Percentiles rank a stretch among this genome's conserved stretches.
Evolutionary conservation across 208 protist genomes (phyloP).

Genomic region (Lotmaria passim): DNA sequence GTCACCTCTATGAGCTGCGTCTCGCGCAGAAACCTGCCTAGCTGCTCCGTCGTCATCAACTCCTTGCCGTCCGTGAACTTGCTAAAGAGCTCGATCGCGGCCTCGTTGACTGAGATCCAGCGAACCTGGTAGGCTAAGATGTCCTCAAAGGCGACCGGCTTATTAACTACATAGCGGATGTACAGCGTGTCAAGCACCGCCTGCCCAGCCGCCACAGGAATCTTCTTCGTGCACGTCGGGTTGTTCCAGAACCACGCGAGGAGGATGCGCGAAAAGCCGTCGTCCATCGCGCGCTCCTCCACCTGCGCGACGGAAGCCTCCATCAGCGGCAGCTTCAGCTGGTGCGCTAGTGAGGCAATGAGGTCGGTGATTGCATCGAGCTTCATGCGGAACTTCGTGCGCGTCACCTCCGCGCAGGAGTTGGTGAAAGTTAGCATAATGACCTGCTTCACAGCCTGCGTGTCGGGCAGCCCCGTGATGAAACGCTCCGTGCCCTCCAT

Average conservation of each 20-base stretch:
- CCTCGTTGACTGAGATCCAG: conserved; percentile 69
- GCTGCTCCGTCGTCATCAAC: conserved; percentile 72
- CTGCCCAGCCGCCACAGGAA: conserved; percentile 45
- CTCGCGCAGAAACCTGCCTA: conserved; percentile 79
- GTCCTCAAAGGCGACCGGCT: conserved; percentile 60
- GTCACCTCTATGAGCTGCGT: conserved; percentile 72
- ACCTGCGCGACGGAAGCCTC: conserved; percentile 50
- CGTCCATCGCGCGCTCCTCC: conserved; percentile 83
- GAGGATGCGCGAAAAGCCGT: conserved; percentile 82
- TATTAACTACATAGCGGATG: conserved; percentile 56
- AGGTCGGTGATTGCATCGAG: conserved; percentile 56
- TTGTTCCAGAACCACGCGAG: conserved; percentile 77
- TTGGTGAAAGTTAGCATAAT: conserved; percentile 83
- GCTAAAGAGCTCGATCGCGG: conserved; percentile 73
- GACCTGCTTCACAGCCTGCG: conserved; percentile 53
- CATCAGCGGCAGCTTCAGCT: conserved; percentile 64
- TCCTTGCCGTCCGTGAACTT: conserved; percentile 74
- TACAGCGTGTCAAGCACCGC: conserved; percentile 65
- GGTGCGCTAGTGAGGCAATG: conserved; percentile 25
- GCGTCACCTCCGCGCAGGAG: conserved; percentile 79
- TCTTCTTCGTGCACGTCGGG: conserved; percentile 46
- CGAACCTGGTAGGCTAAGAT: conserved; percentile 66
- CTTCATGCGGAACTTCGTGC: conserved; percentile 85
- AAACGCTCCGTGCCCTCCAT: conserved; percentile 66
- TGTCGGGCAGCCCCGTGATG: conserved; percentile 58